Evolutionary conservation across 1,284 basidiomycete genomes (phyloP), one percentile per base, ranked within the genome.

Genomic region (Cutaneotrichosporon sp.): DNA sequence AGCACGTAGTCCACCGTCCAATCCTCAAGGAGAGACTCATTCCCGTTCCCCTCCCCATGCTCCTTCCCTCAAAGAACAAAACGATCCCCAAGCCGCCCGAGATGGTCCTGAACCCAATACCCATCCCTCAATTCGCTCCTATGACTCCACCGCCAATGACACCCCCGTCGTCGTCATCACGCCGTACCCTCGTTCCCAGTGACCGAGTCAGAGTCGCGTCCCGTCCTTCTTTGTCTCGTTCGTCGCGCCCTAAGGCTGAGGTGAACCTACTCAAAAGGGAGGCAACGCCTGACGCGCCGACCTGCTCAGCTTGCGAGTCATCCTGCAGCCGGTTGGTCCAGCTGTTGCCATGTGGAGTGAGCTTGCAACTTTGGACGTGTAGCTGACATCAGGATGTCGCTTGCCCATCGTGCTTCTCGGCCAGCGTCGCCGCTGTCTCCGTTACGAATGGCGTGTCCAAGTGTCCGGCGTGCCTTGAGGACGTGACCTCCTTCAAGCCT

Each of bases 331-430:
- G 48, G 19, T 34, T 49, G 38, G 27, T 49, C 22, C 48, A 43
- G 8, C 39, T 49, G 6, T 32, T 43, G 12, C 48, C 48, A 4
- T 49, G 48, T 19, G 39, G 48, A 5, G 48, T 49, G 17, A 43
- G 48, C 35, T 32, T 12, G 12, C 5, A n/a, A 9, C 6, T 12
- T 31, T 19, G 6, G 16, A 11, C 17, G 16, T 42, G n/a, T 4
- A n/a, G 24, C 38, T 49, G 7, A 49, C 31, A 9, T 14, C 48
- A 49, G 48, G 61, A 72, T 45, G 43, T 65, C 24, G 53, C 57
- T 8, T 72, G 70, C 53, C 57, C 64, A 9, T 31, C 59, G 3
- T 72, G 70, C 53, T 72, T 70, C 50, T 65, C 66, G 0, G 65
- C 70, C 0, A 59, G 61, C 2, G 47, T 72, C 4, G 62, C 67